A percentile compares a stretch with the other conserved stretches of the same genome.
phyloP scores from a whole-genome alignment of 2,329 filamentous ascomycete species.

The Clonostachys byssicola region DNA sequence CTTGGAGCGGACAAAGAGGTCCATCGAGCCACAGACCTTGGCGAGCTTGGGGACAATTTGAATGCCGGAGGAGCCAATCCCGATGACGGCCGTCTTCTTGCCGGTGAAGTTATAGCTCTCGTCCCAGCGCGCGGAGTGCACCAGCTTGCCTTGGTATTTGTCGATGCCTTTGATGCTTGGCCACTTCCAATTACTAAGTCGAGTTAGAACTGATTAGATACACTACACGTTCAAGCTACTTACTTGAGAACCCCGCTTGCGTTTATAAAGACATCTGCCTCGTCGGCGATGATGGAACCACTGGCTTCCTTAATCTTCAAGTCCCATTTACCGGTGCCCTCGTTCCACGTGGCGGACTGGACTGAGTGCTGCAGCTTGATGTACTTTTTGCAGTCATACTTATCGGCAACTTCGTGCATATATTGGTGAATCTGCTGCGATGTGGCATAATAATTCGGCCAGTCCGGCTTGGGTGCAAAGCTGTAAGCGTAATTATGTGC shows the following conservation, averaged over 20 bases:
- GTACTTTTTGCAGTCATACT: constrained; percentile 56
- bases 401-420: constrained; percentile 47
- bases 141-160: constrained; percentile 38
- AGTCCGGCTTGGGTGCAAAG: constrained; percentile 9
- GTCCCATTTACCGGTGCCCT: constrained; percentile 3
- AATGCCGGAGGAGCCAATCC: constrained; percentile 49
- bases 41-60: constrained; percentile 38
- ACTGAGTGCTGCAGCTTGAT: constrained; percentile 38
- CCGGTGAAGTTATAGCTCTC: constrained; percentile 39
- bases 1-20: constrained; percentile 34
- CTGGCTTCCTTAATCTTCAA: constrained; percentile 2
- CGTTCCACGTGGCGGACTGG: constrained; percentile 1
- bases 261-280: constrained; percentile 7
- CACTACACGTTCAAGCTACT: constrained; percentile 2
- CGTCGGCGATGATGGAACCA: constrained; percentile 2
- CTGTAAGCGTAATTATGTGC: constrained; percentile 8
- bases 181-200: constrained; percentile 36
- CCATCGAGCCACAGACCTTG: constrained; percentile 24
- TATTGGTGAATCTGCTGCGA: constrained; percentile 7
- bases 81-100: constrained; percentile 51
- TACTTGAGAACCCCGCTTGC: constrained; percentile 6
- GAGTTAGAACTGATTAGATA: background rate
- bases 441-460: constrained; percentile 7
- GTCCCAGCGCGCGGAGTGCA: constrained; percentile 51
- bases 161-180: constrained; percentile 40